Evolutionary conservation across 1,284 basidiomycete genomes (phyloP).

Genomic region (Ganoderma boninense): DNA sequence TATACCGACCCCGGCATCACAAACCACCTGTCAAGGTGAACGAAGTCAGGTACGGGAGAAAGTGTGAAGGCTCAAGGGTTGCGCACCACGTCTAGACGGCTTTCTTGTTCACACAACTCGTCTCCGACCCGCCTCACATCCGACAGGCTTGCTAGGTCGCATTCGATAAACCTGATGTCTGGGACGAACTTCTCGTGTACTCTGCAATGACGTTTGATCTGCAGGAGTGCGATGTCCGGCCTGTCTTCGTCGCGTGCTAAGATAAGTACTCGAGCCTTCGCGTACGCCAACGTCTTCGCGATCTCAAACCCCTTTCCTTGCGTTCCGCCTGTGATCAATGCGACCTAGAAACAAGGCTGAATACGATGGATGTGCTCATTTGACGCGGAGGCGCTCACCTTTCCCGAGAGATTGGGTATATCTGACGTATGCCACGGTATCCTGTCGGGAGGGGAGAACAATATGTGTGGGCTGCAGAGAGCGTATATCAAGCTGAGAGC

Average conservation of each 20-base stretch:
- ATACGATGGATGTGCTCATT: too few species aligned
- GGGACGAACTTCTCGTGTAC: conserved; percentile 30
- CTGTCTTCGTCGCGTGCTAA: conserved; percentile 50
- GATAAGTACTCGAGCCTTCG: conserved; percentile 50
- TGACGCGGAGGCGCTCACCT: background rate
- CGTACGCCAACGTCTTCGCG: conserved; percentile 47
- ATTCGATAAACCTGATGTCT: conserved; percentile 49
- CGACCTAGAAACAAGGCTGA: conserved; percentile 35
- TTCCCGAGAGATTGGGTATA: conserved; percentile 22
- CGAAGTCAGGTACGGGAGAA: background rate
- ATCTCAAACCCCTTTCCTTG: conserved; percentile 52
- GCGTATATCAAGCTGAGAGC: conserved; percentile 6
- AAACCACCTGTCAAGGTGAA: conserved; percentile 43
- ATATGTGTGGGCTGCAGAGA: background rate
- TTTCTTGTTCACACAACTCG: conserved; percentile 43
- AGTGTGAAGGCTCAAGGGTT: background rate
- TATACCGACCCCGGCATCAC: conserved; percentile 50
- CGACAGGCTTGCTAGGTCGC: conserved; percentile 49
- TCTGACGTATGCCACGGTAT: conserved; percentile 2
- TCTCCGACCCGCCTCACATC: conserved; percentile 50
- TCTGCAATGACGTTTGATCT: conserved; percentile 43
- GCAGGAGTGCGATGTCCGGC: conserved; percentile 47
- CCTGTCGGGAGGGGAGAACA: background rate
- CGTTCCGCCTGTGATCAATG: conserved; percentile 54
- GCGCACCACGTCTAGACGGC: conserved; percentile 51